Base-by-base conservation (phyloP, 768 basidiomycete species). In the Lactifluus piperatus region DNA sequence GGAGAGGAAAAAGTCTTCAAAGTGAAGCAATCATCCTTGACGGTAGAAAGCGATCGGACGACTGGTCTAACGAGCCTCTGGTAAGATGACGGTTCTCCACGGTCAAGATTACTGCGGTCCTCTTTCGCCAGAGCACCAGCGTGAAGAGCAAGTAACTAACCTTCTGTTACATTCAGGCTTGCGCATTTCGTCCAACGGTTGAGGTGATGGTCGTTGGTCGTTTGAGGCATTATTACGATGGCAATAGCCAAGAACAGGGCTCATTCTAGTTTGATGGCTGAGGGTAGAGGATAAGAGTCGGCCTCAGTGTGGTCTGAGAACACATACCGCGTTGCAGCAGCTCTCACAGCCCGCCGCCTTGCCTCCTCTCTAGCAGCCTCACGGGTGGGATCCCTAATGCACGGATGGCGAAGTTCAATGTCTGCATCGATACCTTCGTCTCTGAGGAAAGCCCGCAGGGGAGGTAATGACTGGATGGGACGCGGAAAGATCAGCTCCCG, bases 361-460 rank as follows among this genome's bases (percentile, higher is more conserved):
- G 63, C 63, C 14, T 57, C 56, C 44, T 62, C 63, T 29, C 63
- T 49, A 24, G 63, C 60, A 26, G 30, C 53, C 16, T 50, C 63
- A 41, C 48, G 63, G 9, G 56, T 37, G n/a, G 45, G 2, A 34
- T 44, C 48, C 29, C 51, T n/a, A 49, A n/a, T 32, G n/a, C 29
- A 24, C 5, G 51, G 46, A 24, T 44, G 55, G 50, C 49, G 56
- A 26, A 20, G 26, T 1, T 51, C 53, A n/a, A 62, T 62, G 30
- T 54, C 56, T 10, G 61, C 22, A 29, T 50, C 51, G 10, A 64
- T 54, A 18, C 63, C 63, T 34, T 58, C 49, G 9, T 44, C 6
- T 49, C 60, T 56, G 22, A 64, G 60, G 44, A 64, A 58, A 14
- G 39, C 60, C 37, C 63, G 63, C 32, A 64, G 56, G 0, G 63